Percentiles rank a stretch among this genome's conserved stretches.
Conservation (phyloP, 352 stramenopile species). For the Elongisporangium anandrum region DNA sequence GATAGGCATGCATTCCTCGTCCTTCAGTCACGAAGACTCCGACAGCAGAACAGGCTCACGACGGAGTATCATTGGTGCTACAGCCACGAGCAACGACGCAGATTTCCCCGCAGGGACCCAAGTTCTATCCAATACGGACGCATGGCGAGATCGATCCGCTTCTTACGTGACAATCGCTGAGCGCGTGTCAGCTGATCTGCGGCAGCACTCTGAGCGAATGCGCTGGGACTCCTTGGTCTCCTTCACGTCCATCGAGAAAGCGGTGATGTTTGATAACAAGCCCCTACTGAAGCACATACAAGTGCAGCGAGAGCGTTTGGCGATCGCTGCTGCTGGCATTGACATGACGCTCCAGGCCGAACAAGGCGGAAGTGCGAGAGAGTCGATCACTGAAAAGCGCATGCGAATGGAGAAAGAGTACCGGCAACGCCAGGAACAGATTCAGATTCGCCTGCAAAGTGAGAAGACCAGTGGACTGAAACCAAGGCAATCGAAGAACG, state of each 20-base stretch:
- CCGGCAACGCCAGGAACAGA: constrained; percentile 16
- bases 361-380: not conserved
- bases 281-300: constrained; percentile 22
- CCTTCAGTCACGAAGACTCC: not conserved
- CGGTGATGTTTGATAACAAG: not conserved
- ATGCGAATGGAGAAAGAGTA: constrained; percentile 13
- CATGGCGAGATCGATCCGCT: constrained; percentile 38
- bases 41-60: not conserved
- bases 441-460: constrained; percentile 8
- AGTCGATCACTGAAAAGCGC: constrained; percentile 13
- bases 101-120: not conserved
- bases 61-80: not conserved
- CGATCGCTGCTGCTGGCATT: not conserved
- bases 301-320: constrained; percentile 14
- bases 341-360: not conserved
- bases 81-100: not conserved
- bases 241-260: constrained; percentile 17
- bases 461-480: constrained; percentile 1
- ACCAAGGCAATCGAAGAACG: constrained; percentile 1
- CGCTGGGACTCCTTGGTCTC: constrained; percentile 41
- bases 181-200: constrained; percentile 21
- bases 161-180: constrained; percentile 45
- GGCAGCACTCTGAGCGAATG: constrained; percentile 17
- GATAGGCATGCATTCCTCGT: not conserved
- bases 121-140: constrained; percentile 10